phyloP scores from a whole-genome alignment of 2,329 filamentous ascomycete genomes.

The Macrophomina tecta region DNA sequence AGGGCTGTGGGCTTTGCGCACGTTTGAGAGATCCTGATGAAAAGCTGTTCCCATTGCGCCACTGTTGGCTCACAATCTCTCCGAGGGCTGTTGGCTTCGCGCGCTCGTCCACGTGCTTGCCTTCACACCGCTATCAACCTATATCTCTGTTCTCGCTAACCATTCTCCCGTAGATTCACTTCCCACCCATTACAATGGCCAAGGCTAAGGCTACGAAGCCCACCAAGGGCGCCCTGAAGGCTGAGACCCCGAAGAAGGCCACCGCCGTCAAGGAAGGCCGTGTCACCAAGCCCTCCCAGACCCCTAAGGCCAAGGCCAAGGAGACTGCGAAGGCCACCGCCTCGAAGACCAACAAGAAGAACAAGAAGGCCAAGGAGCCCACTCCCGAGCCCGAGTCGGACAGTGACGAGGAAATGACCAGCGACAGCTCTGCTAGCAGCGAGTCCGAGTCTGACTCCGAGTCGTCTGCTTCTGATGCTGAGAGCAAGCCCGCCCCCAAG shows the following conservation, averaged over 20 bases:
- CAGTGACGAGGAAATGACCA: conserved; percentile 44
- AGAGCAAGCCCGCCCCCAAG: conserved; percentile 34
- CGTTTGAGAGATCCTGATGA: conserved; percentile 42
- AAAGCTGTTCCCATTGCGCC: conserved; percentile 26
- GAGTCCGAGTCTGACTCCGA: conserved; percentile 43
- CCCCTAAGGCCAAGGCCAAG: conserved; percentile 71
- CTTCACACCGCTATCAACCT: neutral
- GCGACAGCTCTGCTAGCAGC: conserved; percentile 38
- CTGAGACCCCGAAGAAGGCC: conserved; percentile 56
- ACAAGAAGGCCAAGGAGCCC: conserved; percentile 57
- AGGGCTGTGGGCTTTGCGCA: conserved; percentile 52
- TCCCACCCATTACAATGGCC: conserved; percentile 38
- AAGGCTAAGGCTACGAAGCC: conserved; percentile 41
- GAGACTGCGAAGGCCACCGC: conserved; percentile 63
- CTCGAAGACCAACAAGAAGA: conserved; percentile 49
- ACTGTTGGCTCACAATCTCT: conserved; percentile 20
- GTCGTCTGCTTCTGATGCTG: conserved; percentile 29
- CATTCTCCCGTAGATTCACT: conserved; percentile 20
- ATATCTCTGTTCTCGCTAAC: conserved; percentile 6
- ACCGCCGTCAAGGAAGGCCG: conserved; percentile 68
- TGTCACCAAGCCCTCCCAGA: conserved; percentile 71
- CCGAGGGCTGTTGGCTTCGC: conserved; percentile 26
- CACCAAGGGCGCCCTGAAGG: conserved; percentile 64
- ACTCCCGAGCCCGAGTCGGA: conserved; percentile 50
- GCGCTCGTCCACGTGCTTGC: conserved; percentile 31